Conservation (phyloP, 139 green algal genomes). For the Micractinium sp. region DNA sequence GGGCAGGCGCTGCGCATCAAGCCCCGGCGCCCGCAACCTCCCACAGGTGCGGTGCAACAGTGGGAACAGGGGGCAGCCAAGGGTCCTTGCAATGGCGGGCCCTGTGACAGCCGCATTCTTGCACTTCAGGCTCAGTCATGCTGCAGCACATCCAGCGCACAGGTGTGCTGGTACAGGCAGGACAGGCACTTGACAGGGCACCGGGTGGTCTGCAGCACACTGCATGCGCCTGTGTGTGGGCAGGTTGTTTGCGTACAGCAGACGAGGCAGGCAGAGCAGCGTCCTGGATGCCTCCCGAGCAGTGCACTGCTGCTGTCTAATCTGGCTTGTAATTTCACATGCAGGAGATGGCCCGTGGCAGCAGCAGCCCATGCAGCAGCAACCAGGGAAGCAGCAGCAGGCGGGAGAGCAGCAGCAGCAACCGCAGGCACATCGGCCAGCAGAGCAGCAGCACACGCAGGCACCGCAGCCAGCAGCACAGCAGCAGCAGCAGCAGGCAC, state of each 20-base stretch:
- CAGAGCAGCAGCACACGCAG: neutral
- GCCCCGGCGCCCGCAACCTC: neutral
- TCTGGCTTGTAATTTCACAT: neutral
- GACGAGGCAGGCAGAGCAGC: too few relatives aligned
- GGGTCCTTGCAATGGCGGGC: neutral
- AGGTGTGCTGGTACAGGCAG: too few relatives aligned
- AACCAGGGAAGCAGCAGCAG: neutral
- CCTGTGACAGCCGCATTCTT: too few relatives aligned
- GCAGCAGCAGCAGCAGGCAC: neutral
- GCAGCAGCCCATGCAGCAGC: neutral
- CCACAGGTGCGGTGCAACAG: neutral
- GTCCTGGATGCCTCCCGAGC: too few relatives aligned
- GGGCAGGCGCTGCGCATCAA: conserved; percentile 16
- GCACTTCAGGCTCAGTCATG: too few relatives aligned
- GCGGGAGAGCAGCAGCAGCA: neutral
- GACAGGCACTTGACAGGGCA: too few relatives aligned
- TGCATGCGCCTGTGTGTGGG: too few relatives aligned
- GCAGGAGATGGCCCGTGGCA: neutral
- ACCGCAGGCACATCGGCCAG: neutral
- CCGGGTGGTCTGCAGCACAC: too few relatives aligned
- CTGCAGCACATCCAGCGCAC: too few relatives aligned
- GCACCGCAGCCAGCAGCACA: neutral
- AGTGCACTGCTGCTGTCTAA: too few relatives aligned
- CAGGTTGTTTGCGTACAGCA: too few relatives aligned
- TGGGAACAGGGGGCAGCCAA: neutral